Base-by-base conservation (phyloP, 768 basidiomycete genomes). In the Mycena metata region DNA sequence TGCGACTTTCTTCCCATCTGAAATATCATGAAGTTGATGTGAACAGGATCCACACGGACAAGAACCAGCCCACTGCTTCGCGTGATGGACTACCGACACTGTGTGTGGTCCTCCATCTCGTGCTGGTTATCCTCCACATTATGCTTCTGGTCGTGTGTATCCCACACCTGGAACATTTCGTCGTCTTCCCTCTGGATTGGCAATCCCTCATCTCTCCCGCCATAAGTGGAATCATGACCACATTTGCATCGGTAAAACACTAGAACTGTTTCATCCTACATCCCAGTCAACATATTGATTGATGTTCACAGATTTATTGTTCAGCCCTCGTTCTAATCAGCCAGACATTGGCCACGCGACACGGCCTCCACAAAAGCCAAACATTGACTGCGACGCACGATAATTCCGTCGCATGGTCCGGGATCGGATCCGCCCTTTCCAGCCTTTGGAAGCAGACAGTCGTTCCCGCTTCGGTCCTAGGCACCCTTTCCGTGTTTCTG, bases 311-410 rank as follows among this genome's bases (percentile, higher is more conserved):
- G 56, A 42, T 58, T 24, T 58, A 58, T 30, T 58, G 21, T 30
- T 42, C 56, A 23, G 56, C 41, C 23, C 61, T 75, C 0, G 72
- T 75, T 2, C 19, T 72, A 23, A n/a, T 64, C 5, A 71, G 58
- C n/a, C n/a, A n/a, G n/a, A n/a, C n/a, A n/a, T n/a, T n/a, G n/a
- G n/a, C n/a, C n/a, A n/a, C n/a, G n/a, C 64, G 57, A 7, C 43
- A 55, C 12, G 35, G 21, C 30, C 60, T 75, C 54, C 12, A n/a
- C 3, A 52, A 43, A n/a, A 24, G 39, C 12, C 74, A 63, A 49
- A 75, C 47, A 8, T 65, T 76, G 55, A 74, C 73, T 11, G 66
- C 66, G 1, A 36, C 66, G 2, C 75, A 75, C 15, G 75, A 75
- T 17, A 64, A 69, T 12, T 56, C 41, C 2, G 23, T 59, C 1